Percentiles rank a stretch among this genome's conserved stretches.
Conservation (phyloP, 2,329 filamentous ascomycete genomes). For the Ophiostoma piceae region DNA sequence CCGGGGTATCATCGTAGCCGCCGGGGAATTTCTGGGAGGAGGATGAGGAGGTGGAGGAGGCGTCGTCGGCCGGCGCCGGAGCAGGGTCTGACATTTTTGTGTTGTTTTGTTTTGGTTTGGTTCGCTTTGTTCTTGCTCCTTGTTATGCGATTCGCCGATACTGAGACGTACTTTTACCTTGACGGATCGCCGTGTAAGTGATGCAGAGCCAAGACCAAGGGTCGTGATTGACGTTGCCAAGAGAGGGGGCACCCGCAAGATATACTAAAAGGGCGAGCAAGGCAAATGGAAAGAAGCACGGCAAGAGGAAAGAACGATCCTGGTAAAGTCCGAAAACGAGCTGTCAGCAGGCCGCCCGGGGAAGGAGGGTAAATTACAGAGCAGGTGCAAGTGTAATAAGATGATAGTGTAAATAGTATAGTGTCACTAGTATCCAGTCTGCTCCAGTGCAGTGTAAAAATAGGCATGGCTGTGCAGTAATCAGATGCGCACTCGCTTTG, state of each 20-base stretch:
- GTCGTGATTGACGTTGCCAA: constrained; percentile 5
- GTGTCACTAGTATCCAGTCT: too few relatives aligned
- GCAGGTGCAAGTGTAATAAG: background rate
- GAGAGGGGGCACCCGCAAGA: constrained; percentile 7
- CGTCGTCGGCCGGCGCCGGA: background rate
- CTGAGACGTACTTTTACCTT: background rate
- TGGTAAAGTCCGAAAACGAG: constrained; percentile 7
- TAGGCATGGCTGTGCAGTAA: background rate
- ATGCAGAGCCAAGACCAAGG: constrained; percentile 10
- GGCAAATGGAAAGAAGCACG: background rate
- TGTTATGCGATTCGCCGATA: too few relatives aligned
- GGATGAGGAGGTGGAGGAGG: background rate
- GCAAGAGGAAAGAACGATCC: background rate
- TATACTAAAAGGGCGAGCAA: background rate
- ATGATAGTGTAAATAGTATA: background rate
- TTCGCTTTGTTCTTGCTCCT: too few relatives aligned
- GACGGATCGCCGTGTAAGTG: background rate
- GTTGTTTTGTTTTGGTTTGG: too few relatives aligned
- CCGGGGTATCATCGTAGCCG: constrained; percentile 51
- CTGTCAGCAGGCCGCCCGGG: constrained; percentile 1
- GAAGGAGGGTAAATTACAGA: background rate
- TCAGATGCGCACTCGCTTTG: background rate
- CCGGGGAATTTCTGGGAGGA: constrained; percentile 22
- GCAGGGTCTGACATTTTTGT: background rate
- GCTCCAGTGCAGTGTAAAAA: background rate